Base-by-base conservation (phyloP, 1,284 basidiomycete genomes). In the Athelia sp. region DNA sequence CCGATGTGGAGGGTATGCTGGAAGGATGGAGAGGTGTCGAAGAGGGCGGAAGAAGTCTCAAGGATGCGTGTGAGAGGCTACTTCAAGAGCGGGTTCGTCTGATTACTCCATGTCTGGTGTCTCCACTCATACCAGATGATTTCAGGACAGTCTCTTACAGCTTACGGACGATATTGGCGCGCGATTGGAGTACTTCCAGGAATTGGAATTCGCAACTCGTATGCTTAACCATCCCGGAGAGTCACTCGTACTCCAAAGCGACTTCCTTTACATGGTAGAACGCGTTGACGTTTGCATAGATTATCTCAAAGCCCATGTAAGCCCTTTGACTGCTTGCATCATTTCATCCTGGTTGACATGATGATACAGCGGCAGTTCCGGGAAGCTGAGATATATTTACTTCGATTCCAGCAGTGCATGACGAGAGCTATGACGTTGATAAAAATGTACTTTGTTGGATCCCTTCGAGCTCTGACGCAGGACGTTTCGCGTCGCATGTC, bases 351-450 rank as follows among this genome's bases (percentile, higher is more conserved):
- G n/a, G 21, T 13, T 11, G 15, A 10, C 2, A 14, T 43, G 36
- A 45, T 59, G n/a, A n/a, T n/a, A 29, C 59, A 97, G 92, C 80
- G 90, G 56, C 85, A 93, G 63, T 97, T 87, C 69, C 81, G 80
- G 57, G 94, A 97, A 70, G 84, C 93, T 10, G 92, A 96, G 60
- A 73, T 97, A 17, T 97, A 96, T 64, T 73, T 96, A 9, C 76
- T 98, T 18, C 84, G 94, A 21, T 97, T 94, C 69, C 93, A 95
- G 60, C 94, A 97, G 68, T 97, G 94, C 66, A 85, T 97, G 79
- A 95, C 91, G 0, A 82, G 94, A 31, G 90, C 92, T 19, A 96
- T 97, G 93, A 96, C 93, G 0, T 75, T 98, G 46, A 92, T 97
- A 70, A 94, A 90, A 63, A 92, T 97, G 81, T 93, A 88, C 68